phyloP scores from a whole-genome alignment of 23 red algal genomes.

The Gracilaria caudata region DNA sequence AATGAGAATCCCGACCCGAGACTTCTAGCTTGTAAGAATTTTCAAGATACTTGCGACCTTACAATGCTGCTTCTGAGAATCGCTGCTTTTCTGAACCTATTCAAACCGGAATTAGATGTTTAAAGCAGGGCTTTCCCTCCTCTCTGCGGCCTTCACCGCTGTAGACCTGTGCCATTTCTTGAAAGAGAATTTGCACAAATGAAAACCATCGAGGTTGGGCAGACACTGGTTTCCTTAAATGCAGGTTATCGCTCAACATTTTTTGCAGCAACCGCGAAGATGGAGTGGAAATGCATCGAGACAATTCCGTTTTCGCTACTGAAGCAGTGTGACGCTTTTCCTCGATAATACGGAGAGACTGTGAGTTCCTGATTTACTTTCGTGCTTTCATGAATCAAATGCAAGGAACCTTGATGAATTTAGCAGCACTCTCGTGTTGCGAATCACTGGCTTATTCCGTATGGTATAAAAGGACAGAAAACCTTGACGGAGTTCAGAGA shows the following conservation, averaged over 20 bases:
- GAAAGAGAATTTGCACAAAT: background rate
- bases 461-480: background rate
- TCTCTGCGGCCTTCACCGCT: background rate
- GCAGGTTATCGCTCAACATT: background rate
- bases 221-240: background rate
- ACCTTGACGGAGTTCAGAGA: background rate
- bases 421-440: background rate
- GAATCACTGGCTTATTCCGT: background rate
- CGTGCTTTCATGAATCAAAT: background rate
- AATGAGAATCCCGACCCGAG: background rate
- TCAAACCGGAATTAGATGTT: background rate
- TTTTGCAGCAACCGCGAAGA: background rate
- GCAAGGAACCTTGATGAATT: conserved; percentile 6
- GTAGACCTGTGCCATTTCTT: background rate
- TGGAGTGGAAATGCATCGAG: background rate
- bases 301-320: background rate
- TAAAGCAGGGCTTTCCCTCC: background rate
- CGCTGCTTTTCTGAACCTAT: background rate
- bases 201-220: background rate
- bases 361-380: background rate
- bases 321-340: background rate
- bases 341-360: background rate
- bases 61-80: background rate
- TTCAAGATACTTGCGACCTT: too few relatives aligned
- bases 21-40: background rate